Percentiles rank a stretch among this genome's conserved stretches.
These are phyloP conservation scores for Candida xyloterini DNA, from an alignment of 805 yeast genomes.

Conservation along the genomic window DNA sequence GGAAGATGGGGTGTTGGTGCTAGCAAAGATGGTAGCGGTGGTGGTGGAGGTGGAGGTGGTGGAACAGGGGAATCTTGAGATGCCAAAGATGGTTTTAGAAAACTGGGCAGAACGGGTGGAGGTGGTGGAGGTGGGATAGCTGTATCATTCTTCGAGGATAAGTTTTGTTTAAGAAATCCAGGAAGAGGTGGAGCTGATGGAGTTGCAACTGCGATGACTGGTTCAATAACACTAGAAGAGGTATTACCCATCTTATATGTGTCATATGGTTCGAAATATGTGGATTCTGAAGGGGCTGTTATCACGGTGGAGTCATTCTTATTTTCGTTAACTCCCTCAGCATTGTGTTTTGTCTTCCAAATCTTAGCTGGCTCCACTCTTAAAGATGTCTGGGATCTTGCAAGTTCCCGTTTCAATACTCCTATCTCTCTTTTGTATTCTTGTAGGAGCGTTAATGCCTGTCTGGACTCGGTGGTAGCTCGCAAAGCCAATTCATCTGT, in stretches of 20 bases:
- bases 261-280: slow-evolving; percentile 25
- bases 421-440: slow-evolving; percentile 14
- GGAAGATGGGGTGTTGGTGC: slow-evolving; percentile 19
- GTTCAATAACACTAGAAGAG: background rate
- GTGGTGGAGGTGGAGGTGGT: slow-evolving; percentile 10
- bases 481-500: slow-evolving; percentile 50
- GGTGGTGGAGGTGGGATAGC: slow-evolving; percentile 18
- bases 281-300: background rate
- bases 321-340: no score
- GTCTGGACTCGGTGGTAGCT: slow-evolving; percentile 57
- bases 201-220: background rate
- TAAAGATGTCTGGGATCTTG: no score
- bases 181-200: background rate
- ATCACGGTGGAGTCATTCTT: background rate
- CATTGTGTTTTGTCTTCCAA: no score
- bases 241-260: slow-evolving; percentile 14
- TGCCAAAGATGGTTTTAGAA: slow-evolving; percentile 3
- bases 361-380: no score
- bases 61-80: slow-evolving; percentile 20
- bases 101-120: slow-evolving; percentile 32
- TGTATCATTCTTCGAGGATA: background rate
- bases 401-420: background rate
- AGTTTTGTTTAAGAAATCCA: background rate
- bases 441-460: slow-evolving; percentile 38
- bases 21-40: slow-evolving; percentile 16